Evolutionary conservation across 106 monocot species (phyloP).

Genomic region (Ottelia alismoides): DNA sequence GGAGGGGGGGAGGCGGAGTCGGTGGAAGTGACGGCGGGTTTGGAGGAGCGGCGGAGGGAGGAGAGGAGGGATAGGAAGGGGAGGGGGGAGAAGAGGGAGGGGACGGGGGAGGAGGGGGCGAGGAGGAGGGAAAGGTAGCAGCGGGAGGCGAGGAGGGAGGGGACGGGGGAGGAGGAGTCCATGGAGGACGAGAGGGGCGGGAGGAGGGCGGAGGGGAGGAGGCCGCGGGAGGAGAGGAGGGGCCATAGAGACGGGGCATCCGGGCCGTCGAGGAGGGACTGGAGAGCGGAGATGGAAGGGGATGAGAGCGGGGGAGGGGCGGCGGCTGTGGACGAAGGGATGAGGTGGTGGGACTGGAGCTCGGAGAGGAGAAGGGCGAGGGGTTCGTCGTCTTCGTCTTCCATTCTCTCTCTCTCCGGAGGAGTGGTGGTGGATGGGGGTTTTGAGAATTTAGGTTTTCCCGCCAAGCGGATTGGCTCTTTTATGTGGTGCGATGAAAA

Average conservation of each 20-base stretch:
- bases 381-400: too few species aligned
- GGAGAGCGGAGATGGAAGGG: slow-evolving; percentile 19
- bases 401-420: too few species aligned
- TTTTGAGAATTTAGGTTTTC: too few species aligned
- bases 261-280: slow-evolving; percentile 14
- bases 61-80: slow-evolving; percentile 64
- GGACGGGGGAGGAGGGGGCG: slow-evolving; percentile 42
- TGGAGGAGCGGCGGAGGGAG: slow-evolving; percentile 53
- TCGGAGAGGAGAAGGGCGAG: too few species aligned
- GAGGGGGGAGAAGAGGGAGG: slow-evolving; percentile 55
- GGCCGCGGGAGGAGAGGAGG: slow-evolving; percentile 11
- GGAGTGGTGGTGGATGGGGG: too few species aligned
- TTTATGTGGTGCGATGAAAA: too few species aligned
- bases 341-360: too few species aligned
- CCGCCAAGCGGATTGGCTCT: too few species aligned
- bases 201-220: slow-evolving; percentile 38
- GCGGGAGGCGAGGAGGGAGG: slow-evolving; percentile 43
- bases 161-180: slow-evolving; percentile 23
- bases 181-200: slow-evolving; percentile 37
- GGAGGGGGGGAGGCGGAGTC: neutral
- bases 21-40: slow-evolving; percentile 1
- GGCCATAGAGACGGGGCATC: slow-evolving; percentile 21
- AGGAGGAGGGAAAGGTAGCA: slow-evolving; percentile 63
- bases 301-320: slow-evolving; percentile 8
- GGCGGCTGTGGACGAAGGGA: too few species aligned